A percentile compares a stretch with the other conserved stretches of the same genome.
phyloP scores from a whole-genome alignment of 2,329 filamentous ascomycete species.

The Nemania sp. region DNA sequence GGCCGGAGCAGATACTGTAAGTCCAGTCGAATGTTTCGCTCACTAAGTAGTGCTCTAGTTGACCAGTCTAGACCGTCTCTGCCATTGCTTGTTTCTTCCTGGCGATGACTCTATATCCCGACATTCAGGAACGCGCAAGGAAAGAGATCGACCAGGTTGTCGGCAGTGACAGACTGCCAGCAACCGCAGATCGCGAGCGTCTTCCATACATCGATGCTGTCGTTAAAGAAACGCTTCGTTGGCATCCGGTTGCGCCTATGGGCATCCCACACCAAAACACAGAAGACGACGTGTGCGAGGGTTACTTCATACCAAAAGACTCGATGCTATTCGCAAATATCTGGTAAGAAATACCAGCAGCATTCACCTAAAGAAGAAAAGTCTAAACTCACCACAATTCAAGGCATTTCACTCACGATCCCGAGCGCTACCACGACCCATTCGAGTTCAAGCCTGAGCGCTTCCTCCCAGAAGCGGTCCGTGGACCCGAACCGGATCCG shows the following conservation, averaged over 20 bases:
- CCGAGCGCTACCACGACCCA: neutral
- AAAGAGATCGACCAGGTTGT: slow-evolving; percentile 39
- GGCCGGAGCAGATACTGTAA: slow-evolving; percentile 32
- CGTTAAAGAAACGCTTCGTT: slow-evolving; percentile 35
- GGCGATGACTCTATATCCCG: slow-evolving; percentile 52
- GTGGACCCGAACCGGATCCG: neutral
- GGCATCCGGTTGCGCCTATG: slow-evolving; percentile 38
- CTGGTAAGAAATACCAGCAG: slow-evolving; percentile 19
- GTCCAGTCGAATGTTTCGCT: neutral
- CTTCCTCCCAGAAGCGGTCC: neutral
- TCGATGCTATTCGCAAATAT: slow-evolving; percentile 23
- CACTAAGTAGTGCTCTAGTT: neutral
- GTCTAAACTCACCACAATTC: no score
- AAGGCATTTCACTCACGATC: neutral
- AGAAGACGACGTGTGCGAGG: slow-evolving; percentile 22
- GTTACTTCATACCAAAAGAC: slow-evolving; percentile 29
- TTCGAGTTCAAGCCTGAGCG: neutral
- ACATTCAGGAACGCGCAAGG: slow-evolving; percentile 47
- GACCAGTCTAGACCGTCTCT: slow-evolving; percentile 3
- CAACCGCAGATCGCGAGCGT: slow-evolving; percentile 29
- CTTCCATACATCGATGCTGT: slow-evolving; percentile 38
- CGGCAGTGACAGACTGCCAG: slow-evolving; percentile 37
- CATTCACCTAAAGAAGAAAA: neutral
- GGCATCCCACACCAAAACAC: slow-evolving; percentile 19
- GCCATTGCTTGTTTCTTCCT: slow-evolving; percentile 47